Conservation (phyloP, 805 yeast genomes). For the Priceomyces haplophilus region DNA sequence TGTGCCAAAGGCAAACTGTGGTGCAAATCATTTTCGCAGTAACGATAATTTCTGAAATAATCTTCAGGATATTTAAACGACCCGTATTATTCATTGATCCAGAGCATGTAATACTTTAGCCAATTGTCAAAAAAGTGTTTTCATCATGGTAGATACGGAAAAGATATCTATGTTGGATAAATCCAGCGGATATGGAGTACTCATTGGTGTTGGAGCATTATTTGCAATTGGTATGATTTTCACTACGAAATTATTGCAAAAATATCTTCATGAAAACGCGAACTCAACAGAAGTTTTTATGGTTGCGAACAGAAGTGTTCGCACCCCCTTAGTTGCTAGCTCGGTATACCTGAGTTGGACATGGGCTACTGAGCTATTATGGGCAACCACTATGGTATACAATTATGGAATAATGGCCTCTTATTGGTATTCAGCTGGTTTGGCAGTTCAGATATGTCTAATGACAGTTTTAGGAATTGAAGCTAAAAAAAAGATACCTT, state of each 20-base stretch:
- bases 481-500: slow-evolving; percentile 25
- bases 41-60: no score
- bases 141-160: background rate
- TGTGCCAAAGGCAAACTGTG: no score
- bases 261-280: slow-evolving; percentile 23
- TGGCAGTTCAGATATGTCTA: slow-evolving; percentile 24
- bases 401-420: slow-evolving; percentile 24
- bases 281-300: slow-evolving; percentile 26
- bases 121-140: no score
- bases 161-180: slow-evolving; percentile 9
- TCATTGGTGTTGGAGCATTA: slow-evolving; percentile 29
- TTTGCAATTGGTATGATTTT: slow-evolving; percentile 29
- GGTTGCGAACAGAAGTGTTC: slow-evolving; percentile 26
- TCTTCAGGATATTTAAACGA: no score
- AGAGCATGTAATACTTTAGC: no score
- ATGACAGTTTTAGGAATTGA: slow-evolving; percentile 25
- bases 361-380: slow-evolving; percentile 28
- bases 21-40: no score
- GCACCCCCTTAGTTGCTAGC: slow-evolving; percentile 20
- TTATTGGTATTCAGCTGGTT: slow-evolving; percentile 24
- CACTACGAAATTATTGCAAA: slow-evolving; percentile 22
- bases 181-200: slow-evolving; percentile 29
- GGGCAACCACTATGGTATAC: slow-evolving; percentile 25
- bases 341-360: slow-evolving; percentile 27
- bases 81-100: no score